Evolutionary conservation across 345 rosid genomes (phyloP).

Genomic region (Moringa oleifera): DNA sequence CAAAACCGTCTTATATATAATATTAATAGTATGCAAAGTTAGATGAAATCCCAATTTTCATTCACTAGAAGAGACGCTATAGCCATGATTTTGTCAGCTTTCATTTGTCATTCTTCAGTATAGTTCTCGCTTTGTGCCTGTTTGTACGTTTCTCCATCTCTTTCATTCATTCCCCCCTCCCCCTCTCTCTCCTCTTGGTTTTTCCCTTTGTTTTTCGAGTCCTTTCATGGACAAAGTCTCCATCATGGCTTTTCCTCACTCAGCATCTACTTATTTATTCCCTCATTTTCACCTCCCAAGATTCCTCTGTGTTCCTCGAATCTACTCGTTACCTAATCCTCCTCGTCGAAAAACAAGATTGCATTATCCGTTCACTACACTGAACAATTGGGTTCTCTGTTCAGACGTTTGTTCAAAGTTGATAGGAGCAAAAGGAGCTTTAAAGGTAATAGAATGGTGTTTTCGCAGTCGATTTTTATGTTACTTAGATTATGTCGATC

Average conservation of each 20-base stretch:
- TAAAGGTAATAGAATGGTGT: not conserved
- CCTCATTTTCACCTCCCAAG: not conserved
- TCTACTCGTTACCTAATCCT: not conserved
- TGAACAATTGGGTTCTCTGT: not conserved
- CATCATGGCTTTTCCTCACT: conserved; percentile 12
- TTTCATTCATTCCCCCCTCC: not conserved
- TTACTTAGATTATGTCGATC: not conserved
- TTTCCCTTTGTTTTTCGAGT: not conserved
- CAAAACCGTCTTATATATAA: not conserved
- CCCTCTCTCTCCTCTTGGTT: not conserved
- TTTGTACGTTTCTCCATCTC: conserved; percentile 5
- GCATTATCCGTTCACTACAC: not conserved
- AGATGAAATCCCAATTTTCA: not conserved
- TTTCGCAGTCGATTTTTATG: not conserved
- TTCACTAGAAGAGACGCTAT: not conserved
- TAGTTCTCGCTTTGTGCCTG: conserved; percentile 3
- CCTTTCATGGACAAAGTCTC: not conserved
- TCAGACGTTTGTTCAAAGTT: not conserved
- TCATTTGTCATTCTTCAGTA: not conserved
- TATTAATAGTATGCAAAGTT: no score
- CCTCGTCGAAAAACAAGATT: not conserved
- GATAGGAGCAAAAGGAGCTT: not conserved
- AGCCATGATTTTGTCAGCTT: conserved; percentile 1
- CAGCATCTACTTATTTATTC: conserved; percentile 12
- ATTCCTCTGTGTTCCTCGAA: not conserved